Evolutionary conservation across 495 filamentous ascomycete genomes (phyloP).

Genomic region (Podospora sp.): DNA sequence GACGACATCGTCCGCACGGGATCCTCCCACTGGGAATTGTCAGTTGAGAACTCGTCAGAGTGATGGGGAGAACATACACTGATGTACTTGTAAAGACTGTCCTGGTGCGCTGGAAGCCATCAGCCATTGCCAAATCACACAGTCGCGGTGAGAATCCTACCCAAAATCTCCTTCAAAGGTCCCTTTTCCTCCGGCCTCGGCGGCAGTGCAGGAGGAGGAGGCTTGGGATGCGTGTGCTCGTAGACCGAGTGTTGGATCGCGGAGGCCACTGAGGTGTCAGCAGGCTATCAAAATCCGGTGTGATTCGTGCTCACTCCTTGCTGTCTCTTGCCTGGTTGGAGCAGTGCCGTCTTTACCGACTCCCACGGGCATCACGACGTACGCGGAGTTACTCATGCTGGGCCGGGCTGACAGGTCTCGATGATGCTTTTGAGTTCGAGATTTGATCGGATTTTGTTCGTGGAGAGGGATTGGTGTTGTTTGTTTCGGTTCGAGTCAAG

Average conservation of each 20-base stretch:
- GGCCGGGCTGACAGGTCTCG: background rate
- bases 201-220: background rate
- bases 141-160: background rate
- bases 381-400: constrained; percentile 5
- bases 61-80: background rate
- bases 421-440: too few relatives aligned
- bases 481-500: too few relatives aligned
- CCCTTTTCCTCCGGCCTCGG: background rate
- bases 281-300: background rate
- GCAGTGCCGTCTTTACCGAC: background rate
- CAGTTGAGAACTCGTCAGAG: background rate
- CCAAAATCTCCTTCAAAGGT: constrained; percentile 1
- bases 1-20: background rate
- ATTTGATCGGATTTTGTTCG: too few relatives aligned
- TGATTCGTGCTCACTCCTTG: background rate
- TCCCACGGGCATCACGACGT: background rate
- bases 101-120: background rate
- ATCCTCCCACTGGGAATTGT: constrained; percentile 8
- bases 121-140: background rate
- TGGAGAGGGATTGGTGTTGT: too few relatives aligned
- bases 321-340: background rate
- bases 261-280: background rate
- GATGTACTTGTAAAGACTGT: constrained; percentile 10
- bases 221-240: background rate
- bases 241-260: background rate